A percentile compares a stretch with the other conserved stretches of the same genome.
These are phyloP conservation scores for Poa pratensis DNA, from an alignment of 176 grass and related monocot species.

Conservation along the genomic window DNA sequence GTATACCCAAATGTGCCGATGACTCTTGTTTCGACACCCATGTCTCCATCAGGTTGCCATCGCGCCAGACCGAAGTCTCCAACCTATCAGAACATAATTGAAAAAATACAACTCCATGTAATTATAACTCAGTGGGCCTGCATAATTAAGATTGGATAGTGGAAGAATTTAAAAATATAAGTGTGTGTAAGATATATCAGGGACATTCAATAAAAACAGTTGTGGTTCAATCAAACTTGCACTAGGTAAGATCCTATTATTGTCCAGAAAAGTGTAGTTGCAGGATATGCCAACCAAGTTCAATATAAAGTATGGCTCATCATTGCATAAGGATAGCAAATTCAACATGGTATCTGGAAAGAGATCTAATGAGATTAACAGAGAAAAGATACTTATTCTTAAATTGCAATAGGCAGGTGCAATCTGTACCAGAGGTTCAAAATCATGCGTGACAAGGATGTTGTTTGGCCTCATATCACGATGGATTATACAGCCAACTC, in stretches of 20 bases:
- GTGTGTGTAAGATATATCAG: conserved; percentile 2
- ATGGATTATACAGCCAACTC: conserved; percentile 99
- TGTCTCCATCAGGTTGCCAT: conserved; percentile 98
- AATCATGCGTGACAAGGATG: conserved; percentile 99
- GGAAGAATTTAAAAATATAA: background rate
- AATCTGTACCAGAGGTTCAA: conserved; percentile 90
- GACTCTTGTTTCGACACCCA: conserved; percentile 92
- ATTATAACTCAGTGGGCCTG: conserved; percentile 4
- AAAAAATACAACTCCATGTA: conserved; percentile 25
- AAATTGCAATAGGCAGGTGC: conserved; percentile 8
- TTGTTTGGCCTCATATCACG: conserved; percentile 98
- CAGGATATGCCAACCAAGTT: conserved; percentile 12
- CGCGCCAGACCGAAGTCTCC: conserved; percentile 94
- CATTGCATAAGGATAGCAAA: conserved; percentile 26
- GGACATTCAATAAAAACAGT: background rate
- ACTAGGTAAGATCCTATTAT: background rate
- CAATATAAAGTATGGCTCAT: conserved; percentile 14
- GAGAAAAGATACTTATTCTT: background rate
- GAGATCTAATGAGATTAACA: background rate
- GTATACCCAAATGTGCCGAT: conserved; percentile 97
- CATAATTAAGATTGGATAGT: conserved; percentile 33
- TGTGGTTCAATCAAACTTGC: background rate
- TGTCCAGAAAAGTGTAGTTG: conserved; percentile 8
- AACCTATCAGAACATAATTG: conserved; percentile 59
- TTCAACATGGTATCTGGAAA: conserved; percentile 1